These are phyloP conservation scores for Mytilinidion resinicola DNA, from an alignment of 495 filamentous ascomycete genomes.

Conservation along the genomic window DNA sequence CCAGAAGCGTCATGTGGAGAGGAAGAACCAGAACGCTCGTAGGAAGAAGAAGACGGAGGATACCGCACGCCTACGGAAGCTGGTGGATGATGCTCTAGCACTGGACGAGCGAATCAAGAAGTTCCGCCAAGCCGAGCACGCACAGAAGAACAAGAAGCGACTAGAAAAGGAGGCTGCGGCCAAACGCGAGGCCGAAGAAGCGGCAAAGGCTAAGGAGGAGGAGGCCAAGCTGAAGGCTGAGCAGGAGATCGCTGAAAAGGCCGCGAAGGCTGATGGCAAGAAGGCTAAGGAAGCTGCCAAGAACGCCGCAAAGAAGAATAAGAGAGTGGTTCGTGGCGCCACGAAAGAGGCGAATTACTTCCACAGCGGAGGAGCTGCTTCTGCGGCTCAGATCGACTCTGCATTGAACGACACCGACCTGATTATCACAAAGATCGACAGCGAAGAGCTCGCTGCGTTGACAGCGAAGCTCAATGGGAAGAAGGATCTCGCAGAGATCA, in stretches of 20 bases:
- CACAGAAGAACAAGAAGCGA: conserved; percentile 88
- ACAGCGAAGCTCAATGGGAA: conserved; percentile 65
- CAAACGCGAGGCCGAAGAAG: conserved; percentile 75
- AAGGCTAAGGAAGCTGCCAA: conserved; percentile 97
- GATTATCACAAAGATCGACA: conserved; percentile 81
- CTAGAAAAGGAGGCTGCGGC: conserved; percentile 87
- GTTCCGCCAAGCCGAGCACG: conserved; percentile 85
- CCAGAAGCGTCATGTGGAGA: conserved; percentile 95
- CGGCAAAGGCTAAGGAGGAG: conserved; percentile 66
- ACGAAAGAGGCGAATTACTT: conserved; percentile 98
- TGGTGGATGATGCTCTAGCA: conserved; percentile 77
- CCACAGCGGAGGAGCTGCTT: conserved; percentile 57
- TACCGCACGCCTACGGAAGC: conserved; percentile 75
- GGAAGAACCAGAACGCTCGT: conserved; percentile 94
- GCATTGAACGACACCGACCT: conserved; percentile 83
- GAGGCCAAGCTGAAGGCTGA: conserved; percentile 71
- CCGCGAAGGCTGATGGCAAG: conserved; percentile 74
- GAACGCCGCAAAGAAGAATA: conserved; percentile 99
- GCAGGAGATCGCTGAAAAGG: conserved; percentile 79
- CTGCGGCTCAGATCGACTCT: conserved; percentile 66
- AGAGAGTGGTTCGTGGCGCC: conserved; percentile 81
- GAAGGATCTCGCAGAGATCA: conserved; percentile 55
- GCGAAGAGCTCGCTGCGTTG: conserved; percentile 77
- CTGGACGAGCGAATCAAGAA: conserved; percentile 93
- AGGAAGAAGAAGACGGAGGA: conserved; percentile 99